Conservation (phyloP, 73 alveolate genomes). For the Uronychia binucleata region DNA sequence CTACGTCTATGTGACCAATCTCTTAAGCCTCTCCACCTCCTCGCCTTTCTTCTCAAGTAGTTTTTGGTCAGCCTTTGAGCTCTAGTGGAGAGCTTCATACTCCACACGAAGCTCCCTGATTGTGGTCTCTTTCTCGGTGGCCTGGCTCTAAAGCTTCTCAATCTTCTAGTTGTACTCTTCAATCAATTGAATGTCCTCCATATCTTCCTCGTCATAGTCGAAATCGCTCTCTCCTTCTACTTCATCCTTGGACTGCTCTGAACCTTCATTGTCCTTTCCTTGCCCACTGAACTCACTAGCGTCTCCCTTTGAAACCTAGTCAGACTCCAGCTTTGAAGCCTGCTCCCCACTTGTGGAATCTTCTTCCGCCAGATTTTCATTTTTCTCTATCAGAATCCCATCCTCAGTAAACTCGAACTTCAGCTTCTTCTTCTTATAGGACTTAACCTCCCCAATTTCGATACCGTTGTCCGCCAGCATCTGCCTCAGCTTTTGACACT, state of each 20-base stretch:
- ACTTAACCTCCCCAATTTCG: conserved; percentile 7
- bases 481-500: conserved; percentile 22
- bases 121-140: conserved; percentile 20
- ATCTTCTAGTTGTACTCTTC: conserved; percentile 42
- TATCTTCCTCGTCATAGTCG: conserved; percentile 1
- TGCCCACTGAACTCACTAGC: no score
- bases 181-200: conserved; percentile 6
- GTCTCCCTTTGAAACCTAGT: no score
- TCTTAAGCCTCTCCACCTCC: conserved; percentile 35
- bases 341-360: no score
- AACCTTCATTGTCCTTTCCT: no score
- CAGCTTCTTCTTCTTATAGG: neutral
- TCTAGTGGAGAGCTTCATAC: conserved; percentile 7
- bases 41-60: conserved; percentile 31
- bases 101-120: conserved; percentile 6
- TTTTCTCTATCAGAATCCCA: no score
- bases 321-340: no score
- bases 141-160: conserved; percentile 10
- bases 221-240: no score
- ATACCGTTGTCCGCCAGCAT: conserved; percentile 27
- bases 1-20: conserved; percentile 7
- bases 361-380: no score
- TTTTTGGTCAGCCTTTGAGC: conserved; percentile 24
- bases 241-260: no score
- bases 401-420: no score